These are phyloP conservation scores for Naganishia cerealis DNA, from an alignment of 1,284 basidiomycete genomes.

Conservation along the genomic window DNA sequence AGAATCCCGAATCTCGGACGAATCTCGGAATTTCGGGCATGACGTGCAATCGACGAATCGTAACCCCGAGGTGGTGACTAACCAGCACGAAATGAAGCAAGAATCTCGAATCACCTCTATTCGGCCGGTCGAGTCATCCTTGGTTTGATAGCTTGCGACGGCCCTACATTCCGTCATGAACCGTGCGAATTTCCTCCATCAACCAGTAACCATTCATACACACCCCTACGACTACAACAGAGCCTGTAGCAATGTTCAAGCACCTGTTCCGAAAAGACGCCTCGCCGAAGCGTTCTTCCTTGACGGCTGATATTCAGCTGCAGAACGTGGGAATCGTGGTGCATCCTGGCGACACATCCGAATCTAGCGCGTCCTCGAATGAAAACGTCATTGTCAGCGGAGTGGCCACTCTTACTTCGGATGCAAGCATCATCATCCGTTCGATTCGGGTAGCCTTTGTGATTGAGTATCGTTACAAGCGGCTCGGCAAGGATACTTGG, in stretches of 20 bases:
- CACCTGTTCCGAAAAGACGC: slow-evolving; percentile 12
- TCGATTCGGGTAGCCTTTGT: slow-evolving; percentile 16
- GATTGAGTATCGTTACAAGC: slow-evolving; percentile 14
- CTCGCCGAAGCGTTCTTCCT: slow-evolving; percentile 5
- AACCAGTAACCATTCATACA: background rate
- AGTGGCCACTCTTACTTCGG: background rate
- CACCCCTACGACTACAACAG: background rate
- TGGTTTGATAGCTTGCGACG: background rate
- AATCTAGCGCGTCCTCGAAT: slow-evolving; percentile 3
- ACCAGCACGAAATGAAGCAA: slow-evolving; percentile 9
- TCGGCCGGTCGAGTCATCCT: slow-evolving; percentile 3
- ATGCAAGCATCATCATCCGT: slow-evolving; percentile 13
- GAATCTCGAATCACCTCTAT: background rate
- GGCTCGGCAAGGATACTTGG: slow-evolving; percentile 14
- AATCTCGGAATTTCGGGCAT: too few relatives aligned
- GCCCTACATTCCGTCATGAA: background rate
- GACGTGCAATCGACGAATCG: too few relatives aligned
- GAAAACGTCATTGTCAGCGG: slow-evolving; percentile 20
- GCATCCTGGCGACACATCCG: slow-evolving; percentile 13
- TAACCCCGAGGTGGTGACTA: background rate
- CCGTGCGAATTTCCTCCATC: background rate
- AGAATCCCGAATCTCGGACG: too few relatives aligned
- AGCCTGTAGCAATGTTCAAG: slow-evolving; percentile 11
- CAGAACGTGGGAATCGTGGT: slow-evolving; percentile 19
- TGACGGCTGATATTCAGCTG: slow-evolving; percentile 13